Conservation (phyloP, 2,329 filamentous ascomycete genomes). For the Fusarium abutilonis region DNA sequence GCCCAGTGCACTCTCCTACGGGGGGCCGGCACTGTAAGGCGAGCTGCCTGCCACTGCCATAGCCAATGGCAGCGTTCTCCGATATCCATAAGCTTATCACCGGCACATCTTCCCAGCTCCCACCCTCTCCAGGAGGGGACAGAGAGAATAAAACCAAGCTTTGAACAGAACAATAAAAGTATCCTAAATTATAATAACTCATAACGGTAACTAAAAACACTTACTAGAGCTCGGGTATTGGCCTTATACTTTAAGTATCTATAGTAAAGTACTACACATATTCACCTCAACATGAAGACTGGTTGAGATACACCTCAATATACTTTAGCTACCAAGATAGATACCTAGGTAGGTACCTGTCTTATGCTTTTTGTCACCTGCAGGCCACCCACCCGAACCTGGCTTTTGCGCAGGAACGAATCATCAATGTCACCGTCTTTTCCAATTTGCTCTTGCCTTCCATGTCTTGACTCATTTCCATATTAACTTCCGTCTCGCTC, state of each 20-base stretch:
- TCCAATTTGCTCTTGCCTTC: constrained; percentile 30
- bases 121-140: constrained; percentile 2
- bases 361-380: background rate
- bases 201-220: too few species aligned
- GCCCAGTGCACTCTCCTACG: constrained; percentile 14
- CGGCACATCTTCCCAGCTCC: constrained; percentile 1
- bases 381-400: constrained; percentile 2
- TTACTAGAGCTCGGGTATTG: too few species aligned
- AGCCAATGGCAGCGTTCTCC: constrained; percentile 10
- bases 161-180: too few species aligned
- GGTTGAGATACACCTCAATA: too few species aligned
- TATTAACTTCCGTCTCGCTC: constrained; percentile 19
- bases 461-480: constrained; percentile 34
- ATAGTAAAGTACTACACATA: too few species aligned
- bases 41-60: constrained; percentile 21
- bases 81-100: constrained; percentile 25
- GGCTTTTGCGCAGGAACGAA: constrained; percentile 39
- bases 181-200: too few species aligned
- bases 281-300: too few species aligned
- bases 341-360: too few species aligned
- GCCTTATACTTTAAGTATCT: too few species aligned
- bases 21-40: constrained; percentile 16
- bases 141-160: too few species aligned
- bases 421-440: constrained; percentile 42
- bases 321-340: too few species aligned